These are phyloP conservation scores for Fusarium euwallaceae DNA, from an alignment of 2,329 filamentous ascomycete species.

Conservation along the genomic window DNA sequence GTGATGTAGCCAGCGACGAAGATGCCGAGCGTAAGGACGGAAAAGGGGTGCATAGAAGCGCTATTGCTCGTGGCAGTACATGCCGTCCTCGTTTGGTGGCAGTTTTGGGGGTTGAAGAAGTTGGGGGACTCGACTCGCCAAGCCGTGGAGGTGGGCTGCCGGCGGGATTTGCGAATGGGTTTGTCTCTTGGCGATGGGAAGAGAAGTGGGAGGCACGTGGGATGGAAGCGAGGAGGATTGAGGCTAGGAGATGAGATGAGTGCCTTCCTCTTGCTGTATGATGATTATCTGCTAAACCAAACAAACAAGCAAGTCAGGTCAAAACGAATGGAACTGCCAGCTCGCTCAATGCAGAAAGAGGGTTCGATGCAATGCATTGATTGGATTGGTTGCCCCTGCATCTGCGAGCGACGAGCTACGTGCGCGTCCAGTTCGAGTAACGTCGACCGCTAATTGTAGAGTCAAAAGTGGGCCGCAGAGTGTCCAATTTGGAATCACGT, in stretches of 20 bases:
- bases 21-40: conserved; percentile 93
- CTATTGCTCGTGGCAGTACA: conserved; percentile 58
- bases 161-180: conserved; percentile 21
- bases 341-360: conserved; percentile 27
- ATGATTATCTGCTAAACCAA: neutral
- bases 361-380: conserved; percentile 28
- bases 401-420: conserved; percentile 13
- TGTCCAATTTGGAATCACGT: conserved; percentile 28
- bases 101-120: conserved; percentile 20
- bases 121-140: conserved; percentile 35
- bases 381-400: conserved; percentile 39
- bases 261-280: neutral
- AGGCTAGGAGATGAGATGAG: neutral
- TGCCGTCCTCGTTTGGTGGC: conserved; percentile 50
- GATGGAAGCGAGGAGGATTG: neutral
- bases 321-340: conserved; percentile 26
- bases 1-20: conserved; percentile 99
- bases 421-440: conserved; percentile 31
- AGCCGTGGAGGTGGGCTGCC: conserved; percentile 39
- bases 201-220: neutral
- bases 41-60: conserved; percentile 95
- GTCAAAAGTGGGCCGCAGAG: conserved; percentile 36
- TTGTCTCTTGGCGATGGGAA: neutral
- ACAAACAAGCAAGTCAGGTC: neutral
- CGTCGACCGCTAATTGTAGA: conserved; percentile 17